Base-by-base conservation (phyloP, 768 basidiomycete genomes). In the Harrya chromipes region DNA sequence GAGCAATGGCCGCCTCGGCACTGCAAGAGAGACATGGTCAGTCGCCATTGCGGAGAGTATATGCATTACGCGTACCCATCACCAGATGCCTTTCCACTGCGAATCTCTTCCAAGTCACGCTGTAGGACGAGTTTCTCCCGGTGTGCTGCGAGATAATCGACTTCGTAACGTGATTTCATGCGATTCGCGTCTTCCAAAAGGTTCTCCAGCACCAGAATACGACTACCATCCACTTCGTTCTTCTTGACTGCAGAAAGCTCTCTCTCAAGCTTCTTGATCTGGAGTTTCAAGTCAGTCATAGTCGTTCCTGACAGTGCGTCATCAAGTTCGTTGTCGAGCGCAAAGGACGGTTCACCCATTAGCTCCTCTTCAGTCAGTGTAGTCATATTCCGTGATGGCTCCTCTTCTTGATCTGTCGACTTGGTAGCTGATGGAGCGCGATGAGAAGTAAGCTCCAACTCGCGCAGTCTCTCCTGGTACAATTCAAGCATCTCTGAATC, bases 241-340 rank as follows among this genome's bases (percentile, higher is more conserved):
- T 82, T 83, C 66, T 77, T 77, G 27, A 86, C 77, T 6, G 82
- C 78, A 42, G 85, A 84, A 27, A 98, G 74, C 63, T 97, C 92
- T 21, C 92, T 73, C 64, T 89, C 74, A 24, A 97, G 77, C 52
- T 82, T 85, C 52, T 85, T 82, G 43, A 97, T 81, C 62, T 90
- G 86, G 24, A 97, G 74, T 64, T 94, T 97, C 54, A 97, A 73
- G 63, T 93, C 91, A 1, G 93, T 98, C 83, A 85, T 94, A 11
- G 87, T 92, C 40, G 84, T 88, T 21, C 90, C 90, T 23, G 81
- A 67, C 38, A 92, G 77, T 0, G 90, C 90, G 56, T 93, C 84
- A 51, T 93, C 90, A n/a, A 97, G 73, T 69, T 95, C 94, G 23
- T 84, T 83, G 35, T 84, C 88, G 2, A 95, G 76, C 14, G 84